Base-by-base conservation (phyloP, 2,329 filamentous ascomycete genomes). In the Sphaerulina populicola region DNA sequence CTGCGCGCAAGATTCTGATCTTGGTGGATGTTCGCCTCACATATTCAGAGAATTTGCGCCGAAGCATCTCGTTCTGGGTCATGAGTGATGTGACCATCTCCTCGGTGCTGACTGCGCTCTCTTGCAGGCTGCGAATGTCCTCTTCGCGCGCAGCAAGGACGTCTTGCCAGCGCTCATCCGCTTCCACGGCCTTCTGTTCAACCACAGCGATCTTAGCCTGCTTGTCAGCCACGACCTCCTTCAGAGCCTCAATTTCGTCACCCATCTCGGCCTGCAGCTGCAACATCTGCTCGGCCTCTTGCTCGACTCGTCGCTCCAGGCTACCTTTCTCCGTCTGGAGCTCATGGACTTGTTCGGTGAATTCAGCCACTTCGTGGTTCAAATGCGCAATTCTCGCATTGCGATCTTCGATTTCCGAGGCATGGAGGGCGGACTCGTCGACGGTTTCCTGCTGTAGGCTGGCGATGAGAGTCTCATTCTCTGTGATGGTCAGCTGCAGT, bases 101-200 rank as follows among this genome's bases (percentile, higher is more conserved):
- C 23, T 50, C 52, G n/a, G 53, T 59, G 21, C 63, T 57, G 41
- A 62, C 63, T 6, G 55, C 27, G 37, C 56, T 49, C 12, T 50
- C 44, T 14, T 53, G 54, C 48, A 73, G 64, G n/a, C 58, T 52
- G 12, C 64, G 63, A 48, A 73, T 70, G 41, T 71, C 66, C 42
- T 61, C 60, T 41, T 71, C 66, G 35, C 68, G 65, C 9, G 65
- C 66, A 10, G 64, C 62, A 15, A 72, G 62, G 9, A 70, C 62
- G 46, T 71, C 69, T 50, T 67, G 68, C 56, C 72, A 68, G 23
- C 68, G 66, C 3, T 62, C 63, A 51, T 74, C 72, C 42, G 70
- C 68, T 36, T 64, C 57, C 9, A 55, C 42, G 8, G 64, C 64
- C 45, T 66, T 67, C 44, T 61, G 53, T 45, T 64, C 62, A 10